Conservation (phyloP, 345 rosid species). For the Brassica cretica region DNA sequence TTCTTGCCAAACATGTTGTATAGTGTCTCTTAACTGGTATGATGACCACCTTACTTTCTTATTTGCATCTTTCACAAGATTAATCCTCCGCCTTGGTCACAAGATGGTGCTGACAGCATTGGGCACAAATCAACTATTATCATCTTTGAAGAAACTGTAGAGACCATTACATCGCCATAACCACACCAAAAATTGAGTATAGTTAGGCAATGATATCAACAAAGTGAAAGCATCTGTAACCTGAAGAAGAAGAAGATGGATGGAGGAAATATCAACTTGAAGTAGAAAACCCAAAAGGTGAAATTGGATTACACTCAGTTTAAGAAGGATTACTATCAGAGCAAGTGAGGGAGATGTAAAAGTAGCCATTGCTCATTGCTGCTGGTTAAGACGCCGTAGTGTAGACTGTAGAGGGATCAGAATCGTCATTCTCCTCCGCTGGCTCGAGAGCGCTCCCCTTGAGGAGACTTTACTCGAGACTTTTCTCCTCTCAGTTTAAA, state of each 20-base stretch:
- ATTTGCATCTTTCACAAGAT: background rate
- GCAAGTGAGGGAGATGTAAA: background rate
- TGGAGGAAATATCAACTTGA: too few relatives aligned
- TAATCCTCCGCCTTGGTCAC: background rate
- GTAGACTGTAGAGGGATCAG: slow-evolving; percentile 42
- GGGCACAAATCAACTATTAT: slow-evolving; percentile 60
- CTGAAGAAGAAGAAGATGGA: slow-evolving; percentile 21
- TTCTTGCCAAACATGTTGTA: background rate
- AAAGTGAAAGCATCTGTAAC: slow-evolving; percentile 75
- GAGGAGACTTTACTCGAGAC: slow-evolving; percentile 44
- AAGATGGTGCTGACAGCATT: slow-evolving; percentile 87
- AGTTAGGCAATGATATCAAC: slow-evolving; percentile 62
- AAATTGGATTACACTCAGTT: background rate
- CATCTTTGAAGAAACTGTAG: slow-evolving; percentile 76
- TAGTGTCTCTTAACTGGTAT: background rate
- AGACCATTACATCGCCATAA: slow-evolving; percentile 78
- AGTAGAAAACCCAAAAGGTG: too few relatives aligned
- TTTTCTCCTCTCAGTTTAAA: slow-evolving; percentile 23
- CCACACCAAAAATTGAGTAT: slow-evolving; percentile 83
- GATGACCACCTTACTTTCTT: background rate
- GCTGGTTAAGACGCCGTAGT: slow-evolving; percentile 52
- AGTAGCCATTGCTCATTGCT: slow-evolving; percentile 71
- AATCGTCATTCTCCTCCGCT: slow-evolving; percentile 62
- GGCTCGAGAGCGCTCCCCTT: slow-evolving; percentile 55
- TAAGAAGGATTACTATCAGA: background rate